Conservation (phyloP, 169 alveolate genomes). For the Fabrea salina region DNA sequence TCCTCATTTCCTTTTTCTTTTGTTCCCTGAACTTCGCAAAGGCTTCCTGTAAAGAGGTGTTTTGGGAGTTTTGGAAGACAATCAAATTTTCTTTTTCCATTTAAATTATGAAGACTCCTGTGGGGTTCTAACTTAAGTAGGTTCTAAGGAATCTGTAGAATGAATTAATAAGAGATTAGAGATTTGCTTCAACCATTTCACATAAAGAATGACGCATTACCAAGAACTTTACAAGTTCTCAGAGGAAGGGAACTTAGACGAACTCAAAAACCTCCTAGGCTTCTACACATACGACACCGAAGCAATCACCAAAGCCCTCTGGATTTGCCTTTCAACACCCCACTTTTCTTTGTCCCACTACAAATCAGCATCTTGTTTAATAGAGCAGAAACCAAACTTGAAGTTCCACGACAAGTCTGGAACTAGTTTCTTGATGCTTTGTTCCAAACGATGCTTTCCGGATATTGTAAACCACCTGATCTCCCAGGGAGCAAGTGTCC, state of each 20-base stretch:
- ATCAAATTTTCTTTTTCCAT: no score
- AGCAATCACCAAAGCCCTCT: not conserved
- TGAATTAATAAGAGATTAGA: no score
- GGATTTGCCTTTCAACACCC: not conserved
- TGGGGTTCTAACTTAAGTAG: no score
- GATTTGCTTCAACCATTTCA: no score
- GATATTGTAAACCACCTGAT: not conserved
- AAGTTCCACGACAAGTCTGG: not conserved
- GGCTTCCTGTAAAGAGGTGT: not conserved
- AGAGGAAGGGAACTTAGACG: not conserved
- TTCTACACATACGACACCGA: not conserved
- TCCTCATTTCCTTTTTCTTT: not conserved
- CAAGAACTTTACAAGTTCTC: not conserved
- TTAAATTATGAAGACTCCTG: no score
- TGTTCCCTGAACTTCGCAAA: not conserved
- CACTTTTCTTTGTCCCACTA: not conserved
- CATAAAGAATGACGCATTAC: no score
- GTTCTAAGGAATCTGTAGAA: no score
- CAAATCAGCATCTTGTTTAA: not conserved
- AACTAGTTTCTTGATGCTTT: not conserved
- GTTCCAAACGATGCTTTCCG: not conserved
- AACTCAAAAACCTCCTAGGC: not conserved
- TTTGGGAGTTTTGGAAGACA: no score
- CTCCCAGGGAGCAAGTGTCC: not conserved
- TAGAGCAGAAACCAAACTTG: not conserved